Conservation (phyloP, 306 rosid genomes). For the Prunus campanulata region DNA sequence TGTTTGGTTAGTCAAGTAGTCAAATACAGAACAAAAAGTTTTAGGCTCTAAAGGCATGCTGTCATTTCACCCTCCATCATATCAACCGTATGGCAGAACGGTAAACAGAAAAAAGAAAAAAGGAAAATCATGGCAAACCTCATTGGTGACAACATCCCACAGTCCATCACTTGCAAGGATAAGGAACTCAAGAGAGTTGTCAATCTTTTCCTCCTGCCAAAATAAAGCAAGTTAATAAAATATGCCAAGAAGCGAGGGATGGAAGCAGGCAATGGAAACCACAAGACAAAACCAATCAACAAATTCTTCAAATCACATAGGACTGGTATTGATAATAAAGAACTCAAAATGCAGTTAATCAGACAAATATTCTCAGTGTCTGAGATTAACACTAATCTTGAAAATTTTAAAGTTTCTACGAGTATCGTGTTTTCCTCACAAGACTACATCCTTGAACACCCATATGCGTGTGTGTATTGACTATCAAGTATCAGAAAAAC, state of each 20-base stretch:
- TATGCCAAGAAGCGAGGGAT: background rate
- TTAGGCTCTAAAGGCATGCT: background rate
- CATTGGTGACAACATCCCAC: slow-evolving; percentile 97
- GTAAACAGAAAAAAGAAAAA: background rate
- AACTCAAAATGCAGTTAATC: background rate
- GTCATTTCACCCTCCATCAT: background rate
- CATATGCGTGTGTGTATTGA: background rate
- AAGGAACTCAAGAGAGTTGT: slow-evolving; percentile 89
- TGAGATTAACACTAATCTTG: background rate
- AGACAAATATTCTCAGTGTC: background rate
- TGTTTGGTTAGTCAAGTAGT: background rate
- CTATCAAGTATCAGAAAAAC: slow-evolving; percentile 1
- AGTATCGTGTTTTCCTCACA: background rate
- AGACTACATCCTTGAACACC: background rate
- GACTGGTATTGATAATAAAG: background rate
- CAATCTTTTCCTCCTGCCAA: slow-evolving; percentile 80
- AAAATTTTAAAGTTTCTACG: background rate
- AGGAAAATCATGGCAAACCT: slow-evolving; percentile 48
- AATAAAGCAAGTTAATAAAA: background rate
- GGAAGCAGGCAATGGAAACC: background rate
- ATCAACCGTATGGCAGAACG: background rate
- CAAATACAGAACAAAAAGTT: background rate
- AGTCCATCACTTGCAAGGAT: slow-evolving; percentile 94
- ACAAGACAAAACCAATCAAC: slow-evolving; percentile 3
- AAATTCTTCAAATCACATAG: background rate